Conservation (phyloP, 2,329 filamentous ascomycete species). For the Pestalotiopsis sp. region DNA sequence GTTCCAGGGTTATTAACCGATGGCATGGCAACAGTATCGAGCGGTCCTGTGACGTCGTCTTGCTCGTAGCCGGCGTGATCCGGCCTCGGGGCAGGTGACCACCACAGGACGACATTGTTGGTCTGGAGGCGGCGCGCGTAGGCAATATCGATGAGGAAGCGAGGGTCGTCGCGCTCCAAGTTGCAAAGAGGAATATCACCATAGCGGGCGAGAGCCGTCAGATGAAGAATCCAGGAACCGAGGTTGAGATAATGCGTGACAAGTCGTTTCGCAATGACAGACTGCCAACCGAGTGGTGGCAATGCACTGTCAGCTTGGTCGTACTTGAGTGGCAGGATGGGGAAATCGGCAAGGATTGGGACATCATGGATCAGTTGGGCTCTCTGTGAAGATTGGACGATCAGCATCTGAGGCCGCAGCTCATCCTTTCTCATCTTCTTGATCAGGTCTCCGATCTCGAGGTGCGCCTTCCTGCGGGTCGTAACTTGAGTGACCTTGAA, state of each 20-base stretch:
- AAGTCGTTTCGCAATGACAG: slow-evolving; percentile 81
- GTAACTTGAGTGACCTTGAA: slow-evolving; percentile 90
- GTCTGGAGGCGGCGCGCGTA: slow-evolving; percentile 89
- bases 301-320: slow-evolving; percentile 84
- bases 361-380: slow-evolving; percentile 83
- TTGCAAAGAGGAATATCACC: slow-evolving; percentile 96
- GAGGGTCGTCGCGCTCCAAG: slow-evolving; percentile 88
- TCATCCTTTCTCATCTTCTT: slow-evolving; percentile 92
- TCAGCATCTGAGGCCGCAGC: slow-evolving; percentile 75
- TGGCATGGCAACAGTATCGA: slow-evolving; percentile 90
- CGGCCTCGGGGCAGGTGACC: slow-evolving; percentile 83
- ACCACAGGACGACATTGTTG: slow-evolving; percentile 95
- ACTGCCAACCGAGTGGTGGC: slow-evolving; percentile 92
- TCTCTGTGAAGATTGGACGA: slow-evolving; percentile 87
- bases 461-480: slow-evolving; percentile 83
- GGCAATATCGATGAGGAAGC: slow-evolving; percentile 92
- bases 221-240: slow-evolving; percentile 88
- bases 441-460: slow-evolving; percentile 84
- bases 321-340: slow-evolving; percentile 77
- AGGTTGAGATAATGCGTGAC: slow-evolving; percentile 90
- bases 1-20: slow-evolving; percentile 91
- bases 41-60: slow-evolving; percentile 80
- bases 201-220: slow-evolving; percentile 85
- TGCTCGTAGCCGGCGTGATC: slow-evolving; percentile 96
- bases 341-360: slow-evolving; percentile 80